phyloP scores from a whole-genome alignment of 768 basidiomycete genomes.

The Tulasnella sp. region DNA sequence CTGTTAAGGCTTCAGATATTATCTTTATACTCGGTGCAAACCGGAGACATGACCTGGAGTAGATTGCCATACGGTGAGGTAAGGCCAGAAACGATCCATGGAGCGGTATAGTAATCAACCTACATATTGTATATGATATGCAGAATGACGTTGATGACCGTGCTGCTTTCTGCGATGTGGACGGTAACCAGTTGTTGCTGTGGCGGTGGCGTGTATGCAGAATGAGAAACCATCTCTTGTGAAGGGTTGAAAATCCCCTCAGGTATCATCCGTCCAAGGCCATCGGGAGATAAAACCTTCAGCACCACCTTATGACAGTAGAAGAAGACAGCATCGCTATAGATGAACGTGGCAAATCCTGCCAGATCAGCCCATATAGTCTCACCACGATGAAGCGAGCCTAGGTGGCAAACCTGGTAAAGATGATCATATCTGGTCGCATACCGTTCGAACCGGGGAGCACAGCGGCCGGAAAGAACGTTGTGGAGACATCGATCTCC shows the following conservation, averaged over 20 bases:
- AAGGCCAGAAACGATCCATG: background rate
- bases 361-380: background rate
- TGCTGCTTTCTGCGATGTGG: background rate
- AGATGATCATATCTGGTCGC: conserved; percentile 44
- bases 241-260: background rate
- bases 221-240: background rate
- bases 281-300: conserved; percentile 50
- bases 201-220: background rate
- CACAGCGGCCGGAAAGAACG: conserved; percentile 58
- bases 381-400: no score
- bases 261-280: conserved; percentile 30
- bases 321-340: conserved; percentile 79
- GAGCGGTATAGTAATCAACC: background rate
- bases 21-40: background rate
- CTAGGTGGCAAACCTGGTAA: conserved; percentile 28
- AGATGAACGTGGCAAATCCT: background rate
- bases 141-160: conserved; percentile 4
- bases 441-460: conserved; percentile 20
- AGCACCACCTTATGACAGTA: conserved; percentile 60
- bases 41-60: background rate
- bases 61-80: background rate
- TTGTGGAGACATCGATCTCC: conserved; percentile 69
- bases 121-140: conserved; percentile 10
- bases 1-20: background rate
- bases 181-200: background rate